These are phyloP conservation scores for Botrytis sinoallii DNA, from an alignment of 2,329 filamentous ascomycete species.

Conservation along the genomic window DNA sequence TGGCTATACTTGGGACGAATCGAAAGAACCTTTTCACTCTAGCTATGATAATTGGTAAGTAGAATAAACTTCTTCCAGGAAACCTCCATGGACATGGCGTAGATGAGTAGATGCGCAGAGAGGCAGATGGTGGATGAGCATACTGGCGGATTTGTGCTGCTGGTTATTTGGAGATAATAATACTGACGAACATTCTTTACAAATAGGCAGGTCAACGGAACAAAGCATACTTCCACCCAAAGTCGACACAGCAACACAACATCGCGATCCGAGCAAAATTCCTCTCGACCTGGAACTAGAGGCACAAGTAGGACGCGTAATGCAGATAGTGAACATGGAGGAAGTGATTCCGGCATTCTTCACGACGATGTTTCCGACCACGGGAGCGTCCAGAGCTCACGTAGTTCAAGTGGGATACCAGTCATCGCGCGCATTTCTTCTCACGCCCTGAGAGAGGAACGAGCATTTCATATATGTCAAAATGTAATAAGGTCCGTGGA, in stretches of 20 bases:
- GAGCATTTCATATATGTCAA: constrained; percentile 81
- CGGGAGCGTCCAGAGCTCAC: constrained; percentile 6
- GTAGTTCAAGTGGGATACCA: neutral
- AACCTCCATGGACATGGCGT: neutral
- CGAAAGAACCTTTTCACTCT: constrained; percentile 54
- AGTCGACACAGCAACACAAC: constrained; percentile 22
- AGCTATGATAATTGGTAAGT: constrained; percentile 85
- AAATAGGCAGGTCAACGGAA: constrained; percentile 63
- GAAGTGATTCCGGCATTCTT: constrained; percentile 27
- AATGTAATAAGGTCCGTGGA: constrained; percentile 68
- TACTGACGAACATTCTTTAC: neutral
- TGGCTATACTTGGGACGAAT: constrained; percentile 75
- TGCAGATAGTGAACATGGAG: constrained; percentile 17
- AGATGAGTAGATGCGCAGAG: neutral
- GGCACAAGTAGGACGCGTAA: constrained; percentile 16
- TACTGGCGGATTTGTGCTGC: neutral
- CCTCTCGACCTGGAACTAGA: constrained; percentile 18
- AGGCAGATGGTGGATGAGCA: neutral
- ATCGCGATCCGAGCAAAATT: constrained; percentile 35
- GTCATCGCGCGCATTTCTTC: constrained; percentile 81
- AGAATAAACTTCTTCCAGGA: neutral
- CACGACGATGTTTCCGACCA: constrained; percentile 32
- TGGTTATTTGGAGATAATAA: neutral
- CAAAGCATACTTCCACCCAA: constrained; percentile 38
- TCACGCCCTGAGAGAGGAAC: constrained; percentile 78